These are phyloP conservation scores for Plasmodium relictum DNA, from an alignment of 169 alveolate species.

Conservation along the genomic window DNA sequence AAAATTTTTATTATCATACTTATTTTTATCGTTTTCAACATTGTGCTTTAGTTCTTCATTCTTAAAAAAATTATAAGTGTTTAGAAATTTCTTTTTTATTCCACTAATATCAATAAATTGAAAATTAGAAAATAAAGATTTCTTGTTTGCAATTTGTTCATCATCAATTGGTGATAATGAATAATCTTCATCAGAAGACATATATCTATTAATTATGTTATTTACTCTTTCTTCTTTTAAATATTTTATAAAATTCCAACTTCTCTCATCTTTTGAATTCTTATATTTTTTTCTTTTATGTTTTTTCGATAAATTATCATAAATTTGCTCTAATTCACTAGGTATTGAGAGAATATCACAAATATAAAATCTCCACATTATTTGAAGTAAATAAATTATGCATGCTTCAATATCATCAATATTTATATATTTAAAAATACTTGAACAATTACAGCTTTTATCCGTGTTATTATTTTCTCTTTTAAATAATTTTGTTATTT, in stretches of 20 bases:
- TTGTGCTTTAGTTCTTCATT: not conserved
- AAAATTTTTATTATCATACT: too few species aligned
- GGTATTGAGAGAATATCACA: slow-evolving; percentile 63
- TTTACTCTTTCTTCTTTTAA: slow-evolving; percentile 52
- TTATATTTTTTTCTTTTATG: slow-evolving; percentile 62
- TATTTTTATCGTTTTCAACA: too few species aligned
- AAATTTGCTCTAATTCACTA: slow-evolving; percentile 61
- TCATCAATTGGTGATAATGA: slow-evolving; percentile 1
- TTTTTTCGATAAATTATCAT: slow-evolving; percentile 47
- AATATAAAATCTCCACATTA: slow-evolving; percentile 42
- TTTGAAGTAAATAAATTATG: slow-evolving; percentile 46
- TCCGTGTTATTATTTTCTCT: not conserved
- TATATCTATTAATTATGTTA: slow-evolving; percentile 22
- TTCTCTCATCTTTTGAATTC: slow-evolving; percentile 52
- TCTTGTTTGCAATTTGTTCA: slow-evolving; percentile 6
- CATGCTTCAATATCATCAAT: slow-evolving; percentile 43
- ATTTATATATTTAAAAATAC: slow-evolving; percentile 60
- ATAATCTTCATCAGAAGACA: slow-evolving; percentile 20
- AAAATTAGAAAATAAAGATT: slow-evolving; percentile 40
- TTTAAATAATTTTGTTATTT: slow-evolving; percentile 18
- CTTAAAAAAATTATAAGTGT: not conserved
- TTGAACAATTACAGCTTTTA: slow-evolving; percentile 31
- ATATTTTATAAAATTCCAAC: slow-evolving; percentile 54
- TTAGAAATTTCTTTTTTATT: not conserved
- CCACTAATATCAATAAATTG: slow-evolving; percentile 34